A percentile compares a stretch with the other conserved stretches of the same genome.
Evolutionary conservation across 2,329 filamentous ascomycete genomes (phyloP).

Genomic region (Dryadomyces sulphureus): DNA sequence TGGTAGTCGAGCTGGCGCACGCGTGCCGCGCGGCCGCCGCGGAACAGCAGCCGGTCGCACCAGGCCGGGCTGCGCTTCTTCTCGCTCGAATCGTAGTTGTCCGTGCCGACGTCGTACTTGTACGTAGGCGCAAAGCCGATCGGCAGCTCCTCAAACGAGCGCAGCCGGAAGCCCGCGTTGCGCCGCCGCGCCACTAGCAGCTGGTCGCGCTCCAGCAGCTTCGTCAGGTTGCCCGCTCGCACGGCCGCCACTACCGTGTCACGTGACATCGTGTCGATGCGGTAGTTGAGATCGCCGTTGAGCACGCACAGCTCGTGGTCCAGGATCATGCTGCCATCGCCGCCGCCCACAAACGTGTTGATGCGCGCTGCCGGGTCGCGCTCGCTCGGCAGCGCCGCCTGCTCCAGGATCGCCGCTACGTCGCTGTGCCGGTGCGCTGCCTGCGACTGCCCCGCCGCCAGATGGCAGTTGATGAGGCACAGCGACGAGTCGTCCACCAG

Average conservation of each 20-base stretch:
- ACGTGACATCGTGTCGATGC: constrained; percentile 92
- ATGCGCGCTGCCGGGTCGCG: constrained; percentile 50
- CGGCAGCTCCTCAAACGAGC: constrained; percentile 77
- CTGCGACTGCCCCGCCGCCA: constrained; percentile 84
- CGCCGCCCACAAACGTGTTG: constrained; percentile 78
- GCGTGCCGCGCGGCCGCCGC: constrained; percentile 46
- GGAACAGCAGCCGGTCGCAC: constrained; percentile 88
- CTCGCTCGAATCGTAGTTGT: constrained; percentile 86
- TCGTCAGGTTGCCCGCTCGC: constrained; percentile 62
- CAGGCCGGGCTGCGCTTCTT: constrained; percentile 90
- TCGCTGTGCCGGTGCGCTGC: constrained; percentile 88
- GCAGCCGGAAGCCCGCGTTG: constrained; percentile 77
- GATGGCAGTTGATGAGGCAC: constrained; percentile 94
- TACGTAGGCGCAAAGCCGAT: constrained; percentile 94
- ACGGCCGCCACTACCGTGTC: constrained; percentile 83
- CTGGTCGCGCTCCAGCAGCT: constrained; percentile 87
- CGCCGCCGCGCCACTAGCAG: constrained; percentile 76
- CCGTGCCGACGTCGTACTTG: constrained; percentile 94
- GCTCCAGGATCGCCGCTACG: constrained; percentile 76
- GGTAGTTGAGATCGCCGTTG: constrained; percentile 95
- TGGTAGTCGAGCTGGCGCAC: constrained; percentile 81
- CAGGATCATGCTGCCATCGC: constrained; percentile 85
- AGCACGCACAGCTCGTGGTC: constrained; percentile 96
- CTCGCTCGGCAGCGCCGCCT: constrained; percentile 57
- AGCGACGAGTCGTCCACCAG: constrained; percentile 84